Conservation (phyloP, 148 eudicot species). For the Chenopodium suecicum region DNA sequence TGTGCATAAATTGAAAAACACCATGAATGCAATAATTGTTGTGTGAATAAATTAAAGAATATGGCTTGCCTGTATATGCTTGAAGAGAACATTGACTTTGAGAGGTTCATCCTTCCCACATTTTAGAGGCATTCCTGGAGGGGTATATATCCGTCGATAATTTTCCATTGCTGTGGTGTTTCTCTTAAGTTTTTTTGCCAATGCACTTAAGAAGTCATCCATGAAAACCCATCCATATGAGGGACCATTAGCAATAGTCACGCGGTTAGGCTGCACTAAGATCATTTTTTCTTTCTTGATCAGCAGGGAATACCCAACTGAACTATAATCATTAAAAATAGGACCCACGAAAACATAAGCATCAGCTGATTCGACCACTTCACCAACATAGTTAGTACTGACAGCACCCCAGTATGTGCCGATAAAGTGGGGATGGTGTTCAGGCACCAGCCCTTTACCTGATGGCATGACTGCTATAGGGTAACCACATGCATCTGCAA, state of each 20-base stretch:
- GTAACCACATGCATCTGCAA: constrained; percentile 70
- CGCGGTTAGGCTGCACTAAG: constrained; percentile 66
- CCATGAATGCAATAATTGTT: not conserved
- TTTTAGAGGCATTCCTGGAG: constrained; percentile 65
- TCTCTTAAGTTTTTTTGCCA: constrained; percentile 69
- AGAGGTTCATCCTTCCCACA: constrained; percentile 60
- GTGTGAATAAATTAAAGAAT: not conserved
- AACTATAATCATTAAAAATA: constrained; percentile 79
- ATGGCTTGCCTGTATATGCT: constrained; percentile 61
- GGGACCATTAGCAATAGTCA: constrained; percentile 69
- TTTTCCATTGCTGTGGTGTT: constrained; percentile 67
- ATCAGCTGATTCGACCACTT: constrained; percentile 83
- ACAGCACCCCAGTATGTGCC: constrained; percentile 95
- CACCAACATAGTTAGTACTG: constrained; percentile 60
- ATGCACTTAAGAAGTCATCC: constrained; percentile 57
- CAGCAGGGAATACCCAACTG: constrained; percentile 79
- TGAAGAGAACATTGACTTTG: constrained; percentile 75
- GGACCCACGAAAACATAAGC: constrained; percentile 80
- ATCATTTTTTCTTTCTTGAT: constrained; percentile 65
- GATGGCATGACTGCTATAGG: constrained; percentile 77
- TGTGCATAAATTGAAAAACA: no score
- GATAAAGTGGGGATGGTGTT: constrained; percentile 63
- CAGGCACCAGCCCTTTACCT: constrained; percentile 71
- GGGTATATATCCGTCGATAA: constrained; percentile 63
- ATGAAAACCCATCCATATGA: constrained; percentile 81